Evolutionary conservation across 2,329 filamentous ascomycete genomes (phyloP).

Genomic region (Conoideocrella luteorostrata): DNA sequence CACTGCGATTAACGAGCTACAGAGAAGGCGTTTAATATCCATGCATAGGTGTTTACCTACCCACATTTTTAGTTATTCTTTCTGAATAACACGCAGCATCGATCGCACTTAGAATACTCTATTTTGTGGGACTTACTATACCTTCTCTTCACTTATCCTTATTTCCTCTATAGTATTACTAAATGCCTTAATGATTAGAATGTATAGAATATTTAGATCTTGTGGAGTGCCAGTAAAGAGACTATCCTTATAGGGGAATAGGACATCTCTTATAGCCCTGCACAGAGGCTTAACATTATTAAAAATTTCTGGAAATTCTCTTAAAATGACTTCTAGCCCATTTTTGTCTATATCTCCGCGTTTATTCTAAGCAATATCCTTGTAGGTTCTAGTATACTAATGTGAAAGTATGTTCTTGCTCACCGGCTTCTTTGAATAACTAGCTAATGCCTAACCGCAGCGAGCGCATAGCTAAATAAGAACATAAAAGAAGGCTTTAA

Average conservation of each 20-base stretch:
- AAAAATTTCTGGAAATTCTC: not conserved
- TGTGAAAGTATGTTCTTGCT: not conserved
- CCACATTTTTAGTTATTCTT: too few species aligned
- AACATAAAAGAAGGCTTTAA: not conserved
- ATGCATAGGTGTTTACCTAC: too few species aligned
- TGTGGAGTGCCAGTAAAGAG: constrained; percentile 6
- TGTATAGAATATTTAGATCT: constrained; percentile 1
- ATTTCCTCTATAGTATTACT: not conserved
- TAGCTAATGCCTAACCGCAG: not conserved
- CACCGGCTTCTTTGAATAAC: not conserved
- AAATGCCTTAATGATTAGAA: constrained; percentile 3
- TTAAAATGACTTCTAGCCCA: not conserved
- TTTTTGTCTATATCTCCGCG: not conserved
- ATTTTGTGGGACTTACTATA: too few species aligned
- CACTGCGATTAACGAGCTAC: too few species aligned
- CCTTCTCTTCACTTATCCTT: too few species aligned
- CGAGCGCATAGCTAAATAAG: not conserved
- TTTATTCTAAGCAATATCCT: too few species aligned
- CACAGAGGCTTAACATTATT: not conserved
- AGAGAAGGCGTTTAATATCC: too few species aligned
- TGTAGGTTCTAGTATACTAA: too few species aligned
- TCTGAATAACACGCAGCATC: too few species aligned
- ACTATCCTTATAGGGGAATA: constrained; percentile 1
- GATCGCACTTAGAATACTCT: too few species aligned
- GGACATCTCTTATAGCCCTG: not conserved